Base-by-base conservation (phyloP, 345 rosid genomes). In the Aurinia saxatilis region DNA sequence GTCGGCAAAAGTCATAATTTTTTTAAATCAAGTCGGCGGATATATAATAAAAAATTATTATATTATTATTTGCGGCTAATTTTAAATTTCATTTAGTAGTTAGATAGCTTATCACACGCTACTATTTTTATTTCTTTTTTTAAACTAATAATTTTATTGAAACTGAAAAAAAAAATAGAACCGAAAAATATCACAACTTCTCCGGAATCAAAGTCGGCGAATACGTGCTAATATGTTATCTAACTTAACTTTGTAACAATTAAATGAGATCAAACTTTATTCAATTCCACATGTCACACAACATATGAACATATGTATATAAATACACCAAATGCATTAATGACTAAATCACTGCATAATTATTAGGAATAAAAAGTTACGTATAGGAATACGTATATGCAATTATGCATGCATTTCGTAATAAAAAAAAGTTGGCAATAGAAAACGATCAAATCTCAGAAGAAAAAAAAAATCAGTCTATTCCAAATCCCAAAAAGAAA, bases 401-500 rank as follows among this genome's bases (percentile, higher is more conserved):
- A 27, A 23, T n/a, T 21, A 4, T 21, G 15, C 31, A 44, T 17
- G 33, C 30, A 54, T 54, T n/a, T 47, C 15, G 31, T 19, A 37
- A 44, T 57, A 70, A 36, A 46, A 9, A 61, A 18, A 54, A 11
- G 23, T 61, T 7, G 14, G 36, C 62, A 62, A 62, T 62, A 70
- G 38, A 55, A 61, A 45, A 54, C 64, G 68, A 70, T 70, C 69
- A 70, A 63, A 7, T 56, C 65, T 61, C 37, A 55, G 50, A 25
- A 54, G 23, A 27, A 21, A 21, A 21, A 27, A 6, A 40, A 55
- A 55, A 7, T 57, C 49, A 63, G 66, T 50, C 61, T 10, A 30
- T 50, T 25, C 54, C 75, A 57, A 71, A 71, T 71, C 75, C 75
- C 75, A 58, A 71, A 57, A 65, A 33, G 18, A 57, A 71, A 59